A percentile compares a stretch with the other conserved stretches of the same genome.
phyloP scores from a whole-genome alignment of 2,329 filamentous ascomycete genomes.

The Cladosporium austrohemisphaericum region DNA sequence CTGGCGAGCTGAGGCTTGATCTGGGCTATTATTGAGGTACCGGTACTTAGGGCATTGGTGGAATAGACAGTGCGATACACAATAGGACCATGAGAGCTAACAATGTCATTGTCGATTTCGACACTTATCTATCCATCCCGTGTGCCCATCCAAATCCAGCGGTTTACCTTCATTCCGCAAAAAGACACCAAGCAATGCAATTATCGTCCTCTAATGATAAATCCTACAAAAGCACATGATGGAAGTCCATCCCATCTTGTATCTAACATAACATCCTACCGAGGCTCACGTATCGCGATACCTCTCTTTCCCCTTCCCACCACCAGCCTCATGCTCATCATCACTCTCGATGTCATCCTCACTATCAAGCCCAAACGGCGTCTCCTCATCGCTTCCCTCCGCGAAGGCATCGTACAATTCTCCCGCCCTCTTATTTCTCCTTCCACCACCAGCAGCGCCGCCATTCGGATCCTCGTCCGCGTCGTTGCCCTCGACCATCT shows the following conservation, averaged over 20 bases:
- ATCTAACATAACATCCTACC: no score
- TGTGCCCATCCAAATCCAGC: no score
- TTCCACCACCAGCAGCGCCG: conserved; percentile 37
- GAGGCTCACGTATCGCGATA: conserved; percentile 20
- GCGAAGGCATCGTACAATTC: conserved; percentile 98
- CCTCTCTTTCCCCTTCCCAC: conserved; percentile 18
- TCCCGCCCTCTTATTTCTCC: conserved; percentile 63
- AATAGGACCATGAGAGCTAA: no score
- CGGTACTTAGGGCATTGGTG: no score
- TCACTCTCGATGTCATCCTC: conserved; percentile 25
- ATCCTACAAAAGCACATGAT: background rate
- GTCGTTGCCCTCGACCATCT: conserved; percentile 82
- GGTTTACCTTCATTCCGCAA: no score
- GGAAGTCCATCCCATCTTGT: background rate
- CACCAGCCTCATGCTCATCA: conserved; percentile 6
- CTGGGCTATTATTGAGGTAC: no score
- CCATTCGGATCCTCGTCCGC: conserved; percentile 43
- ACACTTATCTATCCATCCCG: no score
- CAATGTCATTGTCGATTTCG: no score
- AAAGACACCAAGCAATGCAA: background rate
- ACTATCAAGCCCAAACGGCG: conserved; percentile 24
- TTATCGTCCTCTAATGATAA: background rate
- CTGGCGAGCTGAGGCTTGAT: no score
- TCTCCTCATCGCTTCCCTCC: conserved; percentile 72
- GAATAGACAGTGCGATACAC: no score